Evolutionary conservation across 2,329 filamentous ascomycete genomes (phyloP).

Genomic region (Trichothecium roseum): DNA sequence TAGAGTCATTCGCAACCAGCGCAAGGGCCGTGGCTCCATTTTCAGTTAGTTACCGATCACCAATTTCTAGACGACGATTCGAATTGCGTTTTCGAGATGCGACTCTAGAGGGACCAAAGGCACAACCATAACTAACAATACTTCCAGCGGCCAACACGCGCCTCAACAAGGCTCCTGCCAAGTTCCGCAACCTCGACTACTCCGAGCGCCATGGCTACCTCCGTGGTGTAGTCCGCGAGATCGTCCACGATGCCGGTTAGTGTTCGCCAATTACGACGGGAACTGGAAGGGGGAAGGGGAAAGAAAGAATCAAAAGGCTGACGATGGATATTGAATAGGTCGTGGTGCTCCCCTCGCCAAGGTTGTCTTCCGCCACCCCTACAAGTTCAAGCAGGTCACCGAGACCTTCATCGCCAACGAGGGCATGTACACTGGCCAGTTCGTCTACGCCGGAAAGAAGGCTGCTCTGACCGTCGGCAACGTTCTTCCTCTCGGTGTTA

Average conservation of each 20-base stretch:
- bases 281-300: constrained; percentile 7
- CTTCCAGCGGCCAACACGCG: constrained; percentile 65
- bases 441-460: constrained; percentile 99
- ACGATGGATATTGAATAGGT: constrained; percentile 21
- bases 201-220: constrained; percentile 96
- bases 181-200: constrained; percentile 96
- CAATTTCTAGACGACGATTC: constrained; percentile 6
- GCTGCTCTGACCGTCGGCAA: constrained; percentile 94
- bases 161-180: constrained; percentile 74
- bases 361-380: constrained; percentile 94
- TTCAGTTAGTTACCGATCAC: constrained; percentile 35
- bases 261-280: constrained; percentile 9
- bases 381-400: constrained; percentile 93
- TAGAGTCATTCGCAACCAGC: constrained; percentile 57
- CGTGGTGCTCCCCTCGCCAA: constrained; percentile 96
- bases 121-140: constrained; percentile 16
- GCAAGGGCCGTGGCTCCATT: constrained; percentile 49
- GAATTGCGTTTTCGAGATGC: constrained; percentile 1
- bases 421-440: constrained; percentile 99
- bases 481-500: constrained; percentile 84
- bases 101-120: constrained; percentile 8
- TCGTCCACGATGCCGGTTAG: constrained; percentile 90
- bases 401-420: constrained; percentile 99
- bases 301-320: constrained; percentile 11
- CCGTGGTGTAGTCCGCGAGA: constrained; percentile 95